Conservation (phyloP, 306 rosid species). For the Gillenia trifoliata region DNA sequence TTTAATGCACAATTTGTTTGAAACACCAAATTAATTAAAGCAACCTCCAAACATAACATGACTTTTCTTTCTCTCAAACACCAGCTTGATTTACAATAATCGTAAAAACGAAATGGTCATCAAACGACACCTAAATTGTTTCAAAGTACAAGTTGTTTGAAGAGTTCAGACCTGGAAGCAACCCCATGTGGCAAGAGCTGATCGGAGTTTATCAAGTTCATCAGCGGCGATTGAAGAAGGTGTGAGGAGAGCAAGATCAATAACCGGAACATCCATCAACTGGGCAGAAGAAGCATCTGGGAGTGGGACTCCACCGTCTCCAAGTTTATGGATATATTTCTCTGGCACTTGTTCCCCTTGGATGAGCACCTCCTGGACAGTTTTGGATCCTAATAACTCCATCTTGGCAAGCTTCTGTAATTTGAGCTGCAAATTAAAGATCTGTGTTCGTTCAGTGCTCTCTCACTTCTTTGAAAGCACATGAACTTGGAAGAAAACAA, state of each 20-base stretch:
- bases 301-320: slow-evolving; percentile 13
- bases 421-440: background rate
- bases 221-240: background rate
- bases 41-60: too few relatives aligned
- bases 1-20: too few relatives aligned
- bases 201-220: slow-evolving; percentile 9
- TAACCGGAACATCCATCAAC: slow-evolving; percentile 21
- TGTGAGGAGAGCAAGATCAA: slow-evolving; percentile 22
- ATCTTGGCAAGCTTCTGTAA: background rate
- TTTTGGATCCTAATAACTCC: background rate
- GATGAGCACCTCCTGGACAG: slow-evolving; percentile 32
- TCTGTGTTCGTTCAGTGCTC: too few relatives aligned
- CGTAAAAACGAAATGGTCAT: too few relatives aligned
- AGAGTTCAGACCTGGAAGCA: slow-evolving; percentile 30
- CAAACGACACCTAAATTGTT: too few relatives aligned
- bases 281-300: slow-evolving; percentile 20
- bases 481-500: too few relatives aligned
- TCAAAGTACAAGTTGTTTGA: background rate
- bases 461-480: too few relatives aligned
- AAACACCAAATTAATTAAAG: too few relatives aligned
- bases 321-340: slow-evolving; percentile 22
- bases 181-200: slow-evolving; percentile 28
- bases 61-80: too few relatives aligned
- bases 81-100: too few relatives aligned
- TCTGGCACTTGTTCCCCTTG: slow-evolving; percentile 21